Percentiles rank a stretch among this genome's conserved stretches.
Evolutionary conservation across 768 basidiomycete species (phyloP).

Genomic region (Daedaleopsis nitida): DNA sequence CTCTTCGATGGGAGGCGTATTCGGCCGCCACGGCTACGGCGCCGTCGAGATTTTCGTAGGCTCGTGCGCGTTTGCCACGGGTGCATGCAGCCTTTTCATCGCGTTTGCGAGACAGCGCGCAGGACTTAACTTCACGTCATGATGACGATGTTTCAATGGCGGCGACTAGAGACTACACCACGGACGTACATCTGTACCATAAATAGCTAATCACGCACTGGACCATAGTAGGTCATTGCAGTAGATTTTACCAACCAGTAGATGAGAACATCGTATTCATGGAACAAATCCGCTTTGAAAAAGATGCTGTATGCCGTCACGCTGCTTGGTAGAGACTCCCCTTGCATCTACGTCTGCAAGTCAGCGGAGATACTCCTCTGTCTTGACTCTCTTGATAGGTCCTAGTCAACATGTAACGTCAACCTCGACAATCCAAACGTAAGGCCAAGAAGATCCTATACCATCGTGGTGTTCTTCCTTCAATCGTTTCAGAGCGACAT

Average conservation of each 20-base stretch:
- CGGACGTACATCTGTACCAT: background rate
- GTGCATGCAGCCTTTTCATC: slow-evolving; percentile 19
- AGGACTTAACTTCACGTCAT: background rate
- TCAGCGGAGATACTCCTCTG: background rate
- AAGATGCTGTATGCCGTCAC: no score
- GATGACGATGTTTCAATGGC: background rate
- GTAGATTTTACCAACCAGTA: background rate
- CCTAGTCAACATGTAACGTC: background rate
- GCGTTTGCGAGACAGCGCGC: slow-evolving; percentile 17
- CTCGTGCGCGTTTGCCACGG: slow-evolving; percentile 22
- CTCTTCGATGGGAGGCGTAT: slow-evolving; percentile 9
- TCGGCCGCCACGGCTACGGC: slow-evolving; percentile 25
- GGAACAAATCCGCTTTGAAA: no score
- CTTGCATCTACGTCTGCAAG: no score
- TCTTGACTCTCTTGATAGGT: background rate
- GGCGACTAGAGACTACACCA: background rate
- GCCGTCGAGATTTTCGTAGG: slow-evolving; percentile 28
- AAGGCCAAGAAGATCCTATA: background rate
- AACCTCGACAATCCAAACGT: no score
- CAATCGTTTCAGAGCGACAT: background rate
- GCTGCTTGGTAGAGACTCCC: no score
- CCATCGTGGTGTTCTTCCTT: background rate
- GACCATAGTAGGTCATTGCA: background rate
- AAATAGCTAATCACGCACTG: background rate
- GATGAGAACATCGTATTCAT: background rate